Evolutionary conservation across 1,139 yeast genomes (phyloP).

Genomic region (Kluyveromyces sp.): DNA sequence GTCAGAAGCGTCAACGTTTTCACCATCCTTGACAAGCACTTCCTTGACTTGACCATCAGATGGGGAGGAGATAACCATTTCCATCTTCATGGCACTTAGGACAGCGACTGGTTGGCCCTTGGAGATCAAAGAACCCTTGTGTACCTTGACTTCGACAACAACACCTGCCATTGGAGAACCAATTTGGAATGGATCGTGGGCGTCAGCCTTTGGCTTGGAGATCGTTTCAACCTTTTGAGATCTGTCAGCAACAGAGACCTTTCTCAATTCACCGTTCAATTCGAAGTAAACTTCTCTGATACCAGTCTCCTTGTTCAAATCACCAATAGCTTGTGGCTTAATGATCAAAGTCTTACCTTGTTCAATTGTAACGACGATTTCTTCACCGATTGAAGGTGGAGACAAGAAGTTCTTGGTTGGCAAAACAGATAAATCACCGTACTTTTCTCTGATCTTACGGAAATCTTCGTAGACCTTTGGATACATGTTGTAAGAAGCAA

Average conservation of each 20-base stretch:
- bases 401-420: slow-evolving; percentile 89
- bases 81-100: slow-evolving; percentile 99
- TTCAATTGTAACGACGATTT: slow-evolving; percentile 81
- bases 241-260: slow-evolving; percentile 85
- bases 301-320: slow-evolving; percentile 77
- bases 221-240: slow-evolving; percentile 76
- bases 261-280: slow-evolving; percentile 96
- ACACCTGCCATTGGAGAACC: slow-evolving; percentile 99
- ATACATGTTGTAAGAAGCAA: slow-evolving; percentile 94
- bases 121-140: slow-evolving; percentile 79
- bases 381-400: slow-evolving; percentile 82
- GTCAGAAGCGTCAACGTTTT: slow-evolving; percentile 91
- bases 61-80: slow-evolving; percentile 95
- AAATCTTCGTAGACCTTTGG: slow-evolving; percentile 93
- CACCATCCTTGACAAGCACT: slow-evolving; percentile 77
- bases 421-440: slow-evolving; percentile 86
- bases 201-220: slow-evolving; percentile 84
- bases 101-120: slow-evolving; percentile 97
- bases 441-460: slow-evolving; percentile 64
- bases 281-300: slow-evolving; percentile 95
- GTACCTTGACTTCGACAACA: slow-evolving; percentile 86
- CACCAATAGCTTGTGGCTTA: slow-evolving; percentile 90
- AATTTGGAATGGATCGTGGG: slow-evolving; percentile 79
- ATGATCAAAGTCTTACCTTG: slow-evolving; percentile 90
- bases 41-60: slow-evolving; percentile 76